Base-by-base conservation (phyloP, 495 filamentous ascomycete species). In the Bombardia bombarda region DNA sequence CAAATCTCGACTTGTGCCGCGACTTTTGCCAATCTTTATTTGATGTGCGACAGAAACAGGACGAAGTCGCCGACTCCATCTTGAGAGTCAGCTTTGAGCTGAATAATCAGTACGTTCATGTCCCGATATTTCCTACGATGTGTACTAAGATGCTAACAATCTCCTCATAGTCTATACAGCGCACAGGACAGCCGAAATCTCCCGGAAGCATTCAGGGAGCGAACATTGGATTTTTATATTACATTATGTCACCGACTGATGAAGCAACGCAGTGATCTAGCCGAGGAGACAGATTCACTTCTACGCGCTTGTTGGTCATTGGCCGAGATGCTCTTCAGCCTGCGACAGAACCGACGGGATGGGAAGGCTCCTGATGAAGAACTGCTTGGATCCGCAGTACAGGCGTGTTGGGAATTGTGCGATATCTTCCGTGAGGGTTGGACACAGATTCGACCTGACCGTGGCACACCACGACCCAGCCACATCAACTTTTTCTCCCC, bases 361-460 rank as follows among this genome's bases (percentile, higher is more conserved):
- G 79, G 78, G 30, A 87, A 81, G 52, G 59, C 66, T 0, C 68
- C 85, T 0, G 86, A 93, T 53, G 86, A 90, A 56, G 87, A 92
- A 52, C 68, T 94, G 6, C 72, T 94, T 5, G 82, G 85, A 13
- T 90, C 85, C 3, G 87, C 89, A 0, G 83, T 95, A 3, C 88
- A 94, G 55, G 84, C 89, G 5, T 95, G 89, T 62, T 95, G 89
- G 89, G 89, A 94, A 51, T 77, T 95, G 20, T 93, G 87, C 59
- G 89, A 95, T 65, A 80, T 95, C 36, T 95, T 94, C 67, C 75
- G 88, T 25, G 86, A 92, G 68, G 88, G 89, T 9, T 95, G 88
- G 88, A 88, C 87, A 21, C 83, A 94, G 57, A 78, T 92, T 23
- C 78, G 84, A 32, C 87, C 89, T 4, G 88, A 94, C 45, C 73